phyloP scores from a whole-genome alignment of 1,284 basidiomycete genomes.

The Leccinum fallax region DNA sequence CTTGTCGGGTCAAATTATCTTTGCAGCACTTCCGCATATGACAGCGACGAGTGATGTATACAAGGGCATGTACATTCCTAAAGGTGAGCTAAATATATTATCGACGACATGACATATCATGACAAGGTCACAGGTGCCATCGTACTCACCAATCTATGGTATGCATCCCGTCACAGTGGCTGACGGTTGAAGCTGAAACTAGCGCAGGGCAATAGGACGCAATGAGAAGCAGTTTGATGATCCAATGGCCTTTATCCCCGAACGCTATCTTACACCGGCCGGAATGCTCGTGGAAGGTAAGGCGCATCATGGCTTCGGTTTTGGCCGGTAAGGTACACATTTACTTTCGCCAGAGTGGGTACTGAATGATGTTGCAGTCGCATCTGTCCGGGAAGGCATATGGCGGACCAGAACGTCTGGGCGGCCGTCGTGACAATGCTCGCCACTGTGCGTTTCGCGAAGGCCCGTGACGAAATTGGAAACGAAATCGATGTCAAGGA shows the following conservation, averaged over 20 bases:
- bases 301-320: constrained; percentile 20
- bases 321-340: constrained; percentile 26
- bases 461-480: constrained; percentile 21
- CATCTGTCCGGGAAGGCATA: constrained; percentile 26
- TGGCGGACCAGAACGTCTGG: constrained; percentile 32
- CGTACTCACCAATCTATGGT: constrained; percentile 33
- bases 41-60: constrained; percentile 30
- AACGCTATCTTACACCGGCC: constrained; percentile 25
- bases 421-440: constrained; percentile 24
- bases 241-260: constrained; percentile 29
- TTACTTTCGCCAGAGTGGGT: neutral
- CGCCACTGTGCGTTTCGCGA: constrained; percentile 26
- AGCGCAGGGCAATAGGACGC: constrained; percentile 27
- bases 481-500: constrained; percentile 24
- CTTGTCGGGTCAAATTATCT: neutral
- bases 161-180: neutral
- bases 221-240: constrained; percentile 27
- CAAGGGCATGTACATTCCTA: constrained; percentile 36
- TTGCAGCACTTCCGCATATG: constrained; percentile 31
- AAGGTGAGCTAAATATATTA: constrained; percentile 22
- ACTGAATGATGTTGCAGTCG: constrained; percentile 18
- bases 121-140: constrained; percentile 19
- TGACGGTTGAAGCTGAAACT: constrained; percentile 3
- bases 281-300: constrained; percentile 16
- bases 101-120: neutral